Base-by-base conservation (phyloP, 2,329 filamentous ascomycete species). In the Sphaerulina populicola region DNA sequence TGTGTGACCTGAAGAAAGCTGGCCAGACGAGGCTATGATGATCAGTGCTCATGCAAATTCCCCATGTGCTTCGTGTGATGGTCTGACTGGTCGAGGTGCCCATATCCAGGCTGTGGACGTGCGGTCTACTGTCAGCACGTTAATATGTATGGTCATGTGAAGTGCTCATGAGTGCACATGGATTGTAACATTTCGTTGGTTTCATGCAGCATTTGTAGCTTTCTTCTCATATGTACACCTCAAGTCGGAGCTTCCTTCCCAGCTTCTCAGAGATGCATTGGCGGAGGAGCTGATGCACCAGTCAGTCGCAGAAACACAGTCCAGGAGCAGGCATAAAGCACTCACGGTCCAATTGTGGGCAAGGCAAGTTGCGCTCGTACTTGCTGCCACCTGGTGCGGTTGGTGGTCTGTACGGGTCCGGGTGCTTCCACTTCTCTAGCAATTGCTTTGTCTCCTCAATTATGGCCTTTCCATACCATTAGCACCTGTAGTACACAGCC, bases 321-420 rank as follows among this genome's bases (percentile, higher is more conserved):
- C 18, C 12, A 23, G 2, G 3, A 33, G 8, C 21, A 27, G 23
- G 6, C 15, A 42, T 9, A 31, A 4, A 12, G 18, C 18, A 62
- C 88, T 78, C 74, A 96, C 91, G 83, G 57, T 88, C 85, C 52
- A 94, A 75, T 60, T 84, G 82, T 31, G 84, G 89, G 52, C 81
- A 79, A 31, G 88, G 87, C 49, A 97, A 69, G 71, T 98, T 98
- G 69, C 93, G 81, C 74, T 97, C 93, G 71, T 86, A 97, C 78
- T 97, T 97, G 58, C 88, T 95, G 60, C 91, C 93, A 78, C 93
- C 93, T 9, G 93, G 93, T 36, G 93, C 91, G 38, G 88, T 94
- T 11, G 93, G 93, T 59, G 85, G 81, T 61, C 80, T 77, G 69
- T 95, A 97, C 30, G 93, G 90, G 69, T 98, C 93, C 3, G 93